Base-by-base conservation (phyloP, 83 land plant genomes). In the Diphasiastrum complanatum region DNA sequence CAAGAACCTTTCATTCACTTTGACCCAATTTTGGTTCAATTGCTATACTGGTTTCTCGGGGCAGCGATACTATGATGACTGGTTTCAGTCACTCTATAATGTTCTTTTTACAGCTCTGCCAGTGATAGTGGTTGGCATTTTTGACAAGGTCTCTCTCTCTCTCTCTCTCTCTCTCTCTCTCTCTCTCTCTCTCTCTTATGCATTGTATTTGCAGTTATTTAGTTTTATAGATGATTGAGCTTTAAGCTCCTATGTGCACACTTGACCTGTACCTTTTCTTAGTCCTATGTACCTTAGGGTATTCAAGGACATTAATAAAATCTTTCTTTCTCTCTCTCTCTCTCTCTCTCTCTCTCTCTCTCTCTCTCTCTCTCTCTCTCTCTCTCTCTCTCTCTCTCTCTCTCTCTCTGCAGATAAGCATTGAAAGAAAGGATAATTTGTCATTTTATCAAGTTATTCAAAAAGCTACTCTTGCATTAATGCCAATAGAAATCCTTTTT, bases 21-120 rank as follows among this genome's bases (percentile, higher is more conserved):
- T 95, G 68, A 95, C 99, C 30, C 99, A 95, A 60, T 95, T 95
- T 71, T 95, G 99, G 99, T 95, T 95, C 81, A 95, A 87, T 61
- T 84, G 93, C 30, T 83, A 77, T 51, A 85, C 96, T 60, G 99
- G 96, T 24, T 89, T 86, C 67, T 86, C 92, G 70, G 99, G 96
- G 65, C 92, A 86, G 58, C 81, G 99, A 58, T 95, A 86, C 46
- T 95, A 95, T 64, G 99, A 95, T 80, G 99, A 95, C 62, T 95
- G 99, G 99, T 95, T 75, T 60, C 99, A 95, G 79, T 86, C 99
- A 5, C 55, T 95, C 45, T 95, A 85, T 59, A 95, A 95, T 75
- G 99, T 95, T 35, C 78, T 95, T 40, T 95, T 95, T 56, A 95
- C 99, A 8, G 83, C 99, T 8, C 70, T 89, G 29, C 99, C 99